Conservation (phyloP, 2,329 filamentous ascomycete species). For the Fusarium sp. region DNA sequence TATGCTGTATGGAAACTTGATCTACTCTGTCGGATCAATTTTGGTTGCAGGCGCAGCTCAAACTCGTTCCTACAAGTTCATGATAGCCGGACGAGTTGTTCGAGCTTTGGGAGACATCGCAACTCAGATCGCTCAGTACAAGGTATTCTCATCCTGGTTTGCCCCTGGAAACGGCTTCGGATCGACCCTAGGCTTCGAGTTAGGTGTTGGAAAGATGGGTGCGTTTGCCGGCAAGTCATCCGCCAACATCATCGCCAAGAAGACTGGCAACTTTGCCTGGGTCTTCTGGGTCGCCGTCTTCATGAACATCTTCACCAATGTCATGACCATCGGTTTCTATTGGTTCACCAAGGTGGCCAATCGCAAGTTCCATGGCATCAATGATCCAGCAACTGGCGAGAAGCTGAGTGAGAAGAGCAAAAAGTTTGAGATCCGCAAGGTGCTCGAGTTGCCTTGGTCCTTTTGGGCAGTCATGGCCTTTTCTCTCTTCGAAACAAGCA, state of each 20-base stretch:
- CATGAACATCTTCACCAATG: constrained; percentile 72
- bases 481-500: constrained; percentile 67
- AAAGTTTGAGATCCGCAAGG: constrained; percentile 64
- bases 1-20: constrained; percentile 63
- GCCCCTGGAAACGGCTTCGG: constrained; percentile 70
- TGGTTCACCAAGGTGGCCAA: constrained; percentile 56
- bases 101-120: constrained; percentile 70
- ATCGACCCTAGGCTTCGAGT: constrained; percentile 69
- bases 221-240: constrained; percentile 69
- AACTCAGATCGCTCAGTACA: constrained; percentile 72
- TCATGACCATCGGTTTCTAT: constrained; percentile 63
- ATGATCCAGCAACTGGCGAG: constrained; percentile 64
- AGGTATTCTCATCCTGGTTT: constrained; percentile 74
- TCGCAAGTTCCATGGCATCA: constrained; percentile 21
- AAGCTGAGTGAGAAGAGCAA: constrained; percentile 67
- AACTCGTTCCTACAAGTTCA: constrained; percentile 66
- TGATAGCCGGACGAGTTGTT: constrained; percentile 67
- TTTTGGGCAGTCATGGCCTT: constrained; percentile 68
- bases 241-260: constrained; percentile 67
- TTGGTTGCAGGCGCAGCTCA: constrained; percentile 67
- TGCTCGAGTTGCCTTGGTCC: constrained; percentile 66
- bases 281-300: constrained; percentile 70
- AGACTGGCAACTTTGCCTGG: constrained; percentile 69
- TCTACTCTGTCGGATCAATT: constrained; percentile 68
- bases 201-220: constrained; percentile 68